Conservation (phyloP, 108 stramenopile species). For the Discostella stelligeroides region DNA sequence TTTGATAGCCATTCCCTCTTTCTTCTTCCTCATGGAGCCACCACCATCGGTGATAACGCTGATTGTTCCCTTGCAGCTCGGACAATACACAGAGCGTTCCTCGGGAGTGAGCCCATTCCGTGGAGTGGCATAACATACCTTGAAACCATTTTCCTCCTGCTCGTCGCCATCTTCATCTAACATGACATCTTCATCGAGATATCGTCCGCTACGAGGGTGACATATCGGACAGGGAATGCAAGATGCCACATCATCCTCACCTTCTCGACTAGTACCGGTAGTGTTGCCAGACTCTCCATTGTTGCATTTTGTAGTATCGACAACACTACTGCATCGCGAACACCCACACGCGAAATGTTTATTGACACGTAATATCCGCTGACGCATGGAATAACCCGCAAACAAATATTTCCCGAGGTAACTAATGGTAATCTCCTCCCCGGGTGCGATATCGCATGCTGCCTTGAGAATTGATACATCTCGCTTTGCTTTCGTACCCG, state of each 20-base stretch:
- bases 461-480: slow-evolving; percentile 54
- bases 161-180: slow-evolving; percentile 76
- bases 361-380: slow-evolving; percentile 45
- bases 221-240: slow-evolving; percentile 69
- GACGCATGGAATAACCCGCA: slow-evolving; percentile 58
- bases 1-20: slow-evolving; percentile 27
- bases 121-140: slow-evolving; percentile 51
- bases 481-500: too few relatives aligned
- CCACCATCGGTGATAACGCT: neutral
- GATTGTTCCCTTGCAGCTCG: slow-evolving; percentile 18
- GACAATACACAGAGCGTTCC: slow-evolving; percentile 28
- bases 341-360: slow-evolving; percentile 81
- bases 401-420: slow-evolving; percentile 74
- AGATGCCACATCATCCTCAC: slow-evolving; percentile 64
- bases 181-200: slow-evolving; percentile 79
- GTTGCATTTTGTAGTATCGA: neutral
- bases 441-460: slow-evolving; percentile 57
- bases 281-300: too few relatives aligned
- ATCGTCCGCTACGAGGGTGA: slow-evolving; percentile 67
- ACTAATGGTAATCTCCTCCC: slow-evolving; percentile 79
- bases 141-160: slow-evolving; percentile 12
- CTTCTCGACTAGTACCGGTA: too few relatives aligned
- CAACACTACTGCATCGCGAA: slow-evolving; percentile 49
- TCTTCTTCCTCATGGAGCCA: slow-evolving; percentile 29
- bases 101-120: slow-evolving; percentile 27